Evolutionary conservation across 768 basidiomycete species (phyloP), one percentile per base, ranked within the genome.

Genomic region (Boletus rex-veris): DNA sequence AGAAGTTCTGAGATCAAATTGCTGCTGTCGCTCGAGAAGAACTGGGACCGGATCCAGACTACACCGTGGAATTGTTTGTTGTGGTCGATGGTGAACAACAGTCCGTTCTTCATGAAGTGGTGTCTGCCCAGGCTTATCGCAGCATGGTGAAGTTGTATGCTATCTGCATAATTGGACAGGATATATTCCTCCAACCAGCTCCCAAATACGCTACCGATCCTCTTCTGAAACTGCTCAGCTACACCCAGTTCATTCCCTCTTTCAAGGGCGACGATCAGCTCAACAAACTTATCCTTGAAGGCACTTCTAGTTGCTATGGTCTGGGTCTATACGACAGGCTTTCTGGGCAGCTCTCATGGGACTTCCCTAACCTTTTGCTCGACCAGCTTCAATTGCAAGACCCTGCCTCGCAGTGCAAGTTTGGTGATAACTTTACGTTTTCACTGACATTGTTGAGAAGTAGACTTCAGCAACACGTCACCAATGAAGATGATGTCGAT

Each of bases 401-500:
- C n/a, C 80, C 85, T 1, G 52, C 80, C 12, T 75, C 79, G 3
- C 82, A 89, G 56, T 84, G 92, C 41, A 82, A 87, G 37, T 90
- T 87, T 56, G 94, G 95, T 1, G 84, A 90, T 48, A 77, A 80
- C 49, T 98, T 92, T 63, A 71, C 83, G 7, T 95, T 92, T 69
- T 85, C 88, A 11, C 71, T 77, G 30, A 60, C 73, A 2, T 71
- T 88, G 7, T 74, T 90, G 26, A 80, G 80, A 43, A 74, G 75
- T n/a, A 80, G 88, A 16, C 72, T 90, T 43, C 78, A 78, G 31
- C 81, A 60, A 36, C 72, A 63, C 26, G 50, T 54, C 39, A 47
- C 59, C 5, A 59, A 68, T 3, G 70, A 74, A 12, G 74, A 80
- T 7, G 73, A 70, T 11, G 70, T 74, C 1, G 78, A 82, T 11